A percentile compares a stretch with the other conserved stretches of the same genome.
Evolutionary conservation across 495 filamentous ascomycete genomes (phyloP).

Genomic region (Xylaria longipes): DNA sequence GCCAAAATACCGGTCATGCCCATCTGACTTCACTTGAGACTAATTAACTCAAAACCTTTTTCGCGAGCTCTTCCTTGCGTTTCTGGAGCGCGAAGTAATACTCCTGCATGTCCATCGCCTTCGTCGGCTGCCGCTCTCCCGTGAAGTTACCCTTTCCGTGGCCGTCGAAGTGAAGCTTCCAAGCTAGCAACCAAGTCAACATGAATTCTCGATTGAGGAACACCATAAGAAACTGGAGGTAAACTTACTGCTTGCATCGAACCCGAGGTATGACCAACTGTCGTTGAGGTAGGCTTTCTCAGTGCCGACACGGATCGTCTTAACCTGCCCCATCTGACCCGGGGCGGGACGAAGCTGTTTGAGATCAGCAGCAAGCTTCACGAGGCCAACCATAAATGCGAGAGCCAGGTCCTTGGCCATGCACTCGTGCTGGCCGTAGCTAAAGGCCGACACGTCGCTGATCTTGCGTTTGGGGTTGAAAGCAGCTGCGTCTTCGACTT

Average conservation of each 20-base stretch:
- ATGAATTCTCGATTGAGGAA: background rate
- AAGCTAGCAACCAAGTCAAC: slow-evolving; percentile 30
- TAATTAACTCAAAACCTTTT: slow-evolving; percentile 18
- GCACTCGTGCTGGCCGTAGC: slow-evolving; percentile 44
- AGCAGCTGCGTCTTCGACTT: slow-evolving; percentile 29
- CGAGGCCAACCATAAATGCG: slow-evolving; percentile 36
- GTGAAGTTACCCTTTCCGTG: slow-evolving; percentile 30
- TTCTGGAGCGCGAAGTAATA: slow-evolving; percentile 34
- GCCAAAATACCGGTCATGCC: background rate
- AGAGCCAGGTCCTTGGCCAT: slow-evolving; percentile 37
- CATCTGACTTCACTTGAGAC: background rate
- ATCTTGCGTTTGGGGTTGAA: slow-evolving; percentile 35
- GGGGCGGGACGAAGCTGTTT: slow-evolving; percentile 47
- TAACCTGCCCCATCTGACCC: slow-evolving; percentile 45
- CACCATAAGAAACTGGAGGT: background rate
- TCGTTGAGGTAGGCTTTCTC: slow-evolving; percentile 47
- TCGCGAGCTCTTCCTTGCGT: slow-evolving; percentile 28
- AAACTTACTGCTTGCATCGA: slow-evolving; percentile 45
- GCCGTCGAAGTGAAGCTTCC: slow-evolving; percentile 36
- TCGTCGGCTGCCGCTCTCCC: slow-evolving; percentile 29
- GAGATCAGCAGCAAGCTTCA: slow-evolving; percentile 44
- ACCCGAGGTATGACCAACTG: slow-evolving; percentile 48
- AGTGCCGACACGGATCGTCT: slow-evolving; percentile 41
- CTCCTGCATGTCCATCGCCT: slow-evolving; percentile 32
- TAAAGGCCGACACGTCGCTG: slow-evolving; percentile 31